Base-by-base conservation (phyloP, 192 early-diverging fungal species). In the Globomyces pollinis-pini region DNA sequence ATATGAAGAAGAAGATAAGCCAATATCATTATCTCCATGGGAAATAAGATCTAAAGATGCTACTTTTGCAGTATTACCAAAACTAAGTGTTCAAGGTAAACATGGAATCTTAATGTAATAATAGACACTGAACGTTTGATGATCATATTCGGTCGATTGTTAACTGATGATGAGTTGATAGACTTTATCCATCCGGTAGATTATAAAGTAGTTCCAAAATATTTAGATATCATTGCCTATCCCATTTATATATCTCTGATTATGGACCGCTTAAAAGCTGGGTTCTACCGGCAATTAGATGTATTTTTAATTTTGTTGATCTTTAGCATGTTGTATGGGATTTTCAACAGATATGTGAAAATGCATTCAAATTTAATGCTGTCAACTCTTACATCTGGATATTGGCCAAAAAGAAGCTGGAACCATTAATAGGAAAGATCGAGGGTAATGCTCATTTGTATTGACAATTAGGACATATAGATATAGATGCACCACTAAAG, bases 221-320 rank as follows among this genome's bases (percentile, higher is more conserved):
- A 71, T 43, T 42, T 71, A 20, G 16, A 3, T 8, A 24, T 43
- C 11, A 41, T 65, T 12, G 41, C 61, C n/a, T 66, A 66, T 39
- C 69, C 69, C 1, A 45, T 66, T 28, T 71, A 34, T 35, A 33
- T 71, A 4, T 18, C 52, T 1, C 8, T 63, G 15, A 66, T 71
- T 8, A 18, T 26, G 26, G 33, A 61, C 11, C 57, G 69, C 2
- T 18, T 66, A 24, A 31, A 30, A 2, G 56, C 52, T 41, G 54
- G 51, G 1, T 71, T 63, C 50, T 71, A 71, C 50, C 39, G 69
- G 4, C 41, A 49, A n/a, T 18, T 63, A 30, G 50, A 63, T 57
- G 61, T 69, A 41, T 0, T 47, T 32, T 3, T 38, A 56, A 0
- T 4, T 38, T 38, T 1, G 21, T 49, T 49, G 45, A 47, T n/a